Evolutionary conservation across 73 alveolate species (phyloP).

Genomic region (Tetrahymena malaccensis): DNA sequence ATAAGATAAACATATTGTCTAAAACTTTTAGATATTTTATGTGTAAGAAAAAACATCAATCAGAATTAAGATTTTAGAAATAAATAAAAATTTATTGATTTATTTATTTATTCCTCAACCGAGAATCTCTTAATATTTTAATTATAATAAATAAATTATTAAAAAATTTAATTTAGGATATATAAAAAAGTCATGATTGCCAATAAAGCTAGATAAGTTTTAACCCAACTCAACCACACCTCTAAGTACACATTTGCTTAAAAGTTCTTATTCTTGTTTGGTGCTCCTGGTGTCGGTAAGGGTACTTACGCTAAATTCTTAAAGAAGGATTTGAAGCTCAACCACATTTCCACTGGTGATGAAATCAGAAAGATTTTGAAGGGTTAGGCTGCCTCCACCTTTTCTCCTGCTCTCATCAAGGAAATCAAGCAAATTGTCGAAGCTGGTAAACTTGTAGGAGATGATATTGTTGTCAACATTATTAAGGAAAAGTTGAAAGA

Average conservation of each 20-base stretch:
- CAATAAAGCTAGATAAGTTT: not conserved
- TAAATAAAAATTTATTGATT: not conserved
- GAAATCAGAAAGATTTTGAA: constrained; percentile 38
- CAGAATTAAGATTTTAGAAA: not conserved
- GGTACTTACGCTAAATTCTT: constrained; percentile 42
- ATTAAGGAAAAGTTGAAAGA: constrained; percentile 75
- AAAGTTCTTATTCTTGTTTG: constrained; percentile 28
- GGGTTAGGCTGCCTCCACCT: constrained; percentile 22
- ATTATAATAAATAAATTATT: not conserved
- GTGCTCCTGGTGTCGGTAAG: constrained; percentile 49
- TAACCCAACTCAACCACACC: not conserved
- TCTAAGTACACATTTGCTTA: not conserved
- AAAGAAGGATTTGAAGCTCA: constrained; percentile 23
- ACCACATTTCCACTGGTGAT: constrained; percentile 43
- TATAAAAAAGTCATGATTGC: not conserved
- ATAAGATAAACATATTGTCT: not conserved
- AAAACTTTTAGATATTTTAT: not conserved
- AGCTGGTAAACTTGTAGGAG: constrained; percentile 88
- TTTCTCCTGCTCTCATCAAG: constrained; percentile 19
- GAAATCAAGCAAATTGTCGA: constrained; percentile 69
- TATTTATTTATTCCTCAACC: not conserved
- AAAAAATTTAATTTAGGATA: not conserved
- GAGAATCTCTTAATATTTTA: not conserved
- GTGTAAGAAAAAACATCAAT: not conserved
- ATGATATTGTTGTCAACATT: constrained; percentile 85